These are phyloP conservation scores for Chenopodium suecicum DNA, from an alignment of 148 eudicot genomes.

Conservation along the genomic window DNA sequence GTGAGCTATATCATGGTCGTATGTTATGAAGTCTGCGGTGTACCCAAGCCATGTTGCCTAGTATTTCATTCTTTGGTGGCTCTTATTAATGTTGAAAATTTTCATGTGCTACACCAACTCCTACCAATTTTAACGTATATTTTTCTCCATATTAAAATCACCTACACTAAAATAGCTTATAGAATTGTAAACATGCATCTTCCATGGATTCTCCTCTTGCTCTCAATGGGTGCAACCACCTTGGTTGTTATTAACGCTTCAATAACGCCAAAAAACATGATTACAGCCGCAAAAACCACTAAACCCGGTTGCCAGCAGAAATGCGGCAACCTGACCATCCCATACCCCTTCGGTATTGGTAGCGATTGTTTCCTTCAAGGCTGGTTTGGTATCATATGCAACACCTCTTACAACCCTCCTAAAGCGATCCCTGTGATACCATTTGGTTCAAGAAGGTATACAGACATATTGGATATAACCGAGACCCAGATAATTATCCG, in stretches of 20 bases:
- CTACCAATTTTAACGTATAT: too few relatives aligned
- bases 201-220: neutral
- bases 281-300: conserved; percentile 24
- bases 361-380: neutral
- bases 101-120: too few relatives aligned
- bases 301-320: conserved; percentile 29
- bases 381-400: conserved; percentile 14
- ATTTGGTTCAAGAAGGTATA: neutral
- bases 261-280: conserved; percentile 20
- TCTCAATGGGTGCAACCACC: neutral
- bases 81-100: too few relatives aligned
- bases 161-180: neutral
- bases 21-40: too few relatives aligned
- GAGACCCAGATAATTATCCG: conserved; percentile 23
- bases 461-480: conserved; percentile 28
- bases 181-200: neutral
- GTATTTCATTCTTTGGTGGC: too few relatives aligned
- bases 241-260: neutral
- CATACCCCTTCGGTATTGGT: conserved; percentile 36
- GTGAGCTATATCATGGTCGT: too few relatives aligned
- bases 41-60: too few relatives aligned
- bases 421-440: conserved; percentile 7
- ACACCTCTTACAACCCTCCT: conserved; percentile 28
- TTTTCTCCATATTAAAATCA: too few relatives aligned
- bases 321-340: conserved; percentile 30